Conservation (phyloP, 495 filamentous ascomycete species). For the Tuber borchii region DNA sequence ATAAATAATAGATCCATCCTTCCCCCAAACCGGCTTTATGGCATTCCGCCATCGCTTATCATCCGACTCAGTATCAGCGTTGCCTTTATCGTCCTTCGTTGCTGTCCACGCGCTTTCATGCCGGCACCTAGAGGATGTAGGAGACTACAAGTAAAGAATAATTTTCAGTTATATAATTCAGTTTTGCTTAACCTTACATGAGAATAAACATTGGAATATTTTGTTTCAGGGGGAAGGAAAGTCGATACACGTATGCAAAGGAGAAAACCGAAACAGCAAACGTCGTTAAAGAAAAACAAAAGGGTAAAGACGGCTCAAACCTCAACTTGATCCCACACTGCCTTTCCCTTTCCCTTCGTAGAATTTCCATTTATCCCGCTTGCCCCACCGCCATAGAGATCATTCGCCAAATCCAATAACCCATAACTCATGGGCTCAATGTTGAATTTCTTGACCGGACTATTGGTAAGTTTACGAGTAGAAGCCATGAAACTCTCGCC, state of each 20-base stretch:
- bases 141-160: slow-evolving; percentile 64
- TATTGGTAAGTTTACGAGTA: slow-evolving; percentile 23
- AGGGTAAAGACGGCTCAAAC: slow-evolving; percentile 55
- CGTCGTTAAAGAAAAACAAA: slow-evolving; percentile 39
- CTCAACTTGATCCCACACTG: slow-evolving; percentile 61
- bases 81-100: slow-evolving; percentile 12
- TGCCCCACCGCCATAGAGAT: slow-evolving; percentile 36
- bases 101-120: slow-evolving; percentile 18
- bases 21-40: slow-evolving; percentile 65
- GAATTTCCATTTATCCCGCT: slow-evolving; percentile 39
- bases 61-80: slow-evolving; percentile 15
- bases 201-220: slow-evolving; percentile 39
- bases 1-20: slow-evolving; percentile 64
- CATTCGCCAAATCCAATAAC: slow-evolving; percentile 38
- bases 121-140: slow-evolving; percentile 45
- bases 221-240: slow-evolving; percentile 35
- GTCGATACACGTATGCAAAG: slow-evolving; percentile 25
- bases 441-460: slow-evolving; percentile 25
- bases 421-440: slow-evolving; percentile 40
- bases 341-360: slow-evolving; percentile 48
- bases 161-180: slow-evolving; percentile 46
- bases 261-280: slow-evolving; percentile 35
- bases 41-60: slow-evolving; percentile 46
- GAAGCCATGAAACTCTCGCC: slow-evolving; percentile 39
- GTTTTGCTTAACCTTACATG: slow-evolving; percentile 50